Percentiles rank a stretch among this genome's conserved stretches.
Conservation (phyloP, 306 rosid species). For the Argentina anserina region DNA sequence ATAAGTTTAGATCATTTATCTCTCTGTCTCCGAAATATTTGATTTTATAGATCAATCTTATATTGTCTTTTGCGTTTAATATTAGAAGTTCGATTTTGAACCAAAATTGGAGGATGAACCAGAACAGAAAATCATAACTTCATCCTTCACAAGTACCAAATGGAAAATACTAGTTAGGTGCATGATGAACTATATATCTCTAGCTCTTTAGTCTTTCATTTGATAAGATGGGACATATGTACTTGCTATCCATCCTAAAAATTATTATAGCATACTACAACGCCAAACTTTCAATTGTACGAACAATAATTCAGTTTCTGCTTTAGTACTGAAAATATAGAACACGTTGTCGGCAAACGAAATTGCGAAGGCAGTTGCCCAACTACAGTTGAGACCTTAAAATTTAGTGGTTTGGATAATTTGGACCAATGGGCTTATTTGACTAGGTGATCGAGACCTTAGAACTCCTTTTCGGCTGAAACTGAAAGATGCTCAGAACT, state of each 20-base stretch:
- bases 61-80: too few relatives aligned
- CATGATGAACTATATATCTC: background rate
- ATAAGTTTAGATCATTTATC: background rate
- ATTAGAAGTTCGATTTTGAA: background rate
- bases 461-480: too few relatives aligned
- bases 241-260: background rate
- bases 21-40: background rate
- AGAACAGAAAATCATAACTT: background rate
- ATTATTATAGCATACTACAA: background rate
- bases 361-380: background rate
- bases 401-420: background rate
- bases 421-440: background rate
- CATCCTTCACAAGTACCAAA: background rate
- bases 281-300: background rate
- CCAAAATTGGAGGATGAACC: background rate
- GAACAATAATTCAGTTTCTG: background rate
- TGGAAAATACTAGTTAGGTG: background rate
- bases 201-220: background rate
- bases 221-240: slow-evolving; percentile 3
- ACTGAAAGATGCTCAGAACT: too few relatives aligned
- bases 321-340: background rate
- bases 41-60: background rate
- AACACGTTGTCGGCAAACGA: background rate
- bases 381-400: background rate
- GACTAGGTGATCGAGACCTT: background rate